Percentiles rank a stretch among this genome's conserved stretches.
These are phyloP conservation scores for Populus euphratica DNA, from an alignment of 345 rosid genomes.

Conservation along the genomic window DNA sequence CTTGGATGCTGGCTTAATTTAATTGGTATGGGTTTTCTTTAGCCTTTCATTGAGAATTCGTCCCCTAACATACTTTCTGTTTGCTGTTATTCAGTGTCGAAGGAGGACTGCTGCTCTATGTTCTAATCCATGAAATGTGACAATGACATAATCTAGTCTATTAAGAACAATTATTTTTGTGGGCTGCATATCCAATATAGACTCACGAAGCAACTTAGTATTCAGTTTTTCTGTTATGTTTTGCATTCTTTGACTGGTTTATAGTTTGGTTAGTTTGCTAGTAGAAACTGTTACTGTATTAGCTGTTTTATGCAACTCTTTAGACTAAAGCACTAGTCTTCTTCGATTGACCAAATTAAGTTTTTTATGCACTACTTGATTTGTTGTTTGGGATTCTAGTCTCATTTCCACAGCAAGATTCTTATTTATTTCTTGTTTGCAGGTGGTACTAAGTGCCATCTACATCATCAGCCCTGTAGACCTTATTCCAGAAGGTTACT, in stretches of 20 bases:
- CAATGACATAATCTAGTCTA: not conserved
- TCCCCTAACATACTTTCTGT: not conserved
- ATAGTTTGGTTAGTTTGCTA: not conserved
- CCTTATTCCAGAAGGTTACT: conserved; percentile 82
- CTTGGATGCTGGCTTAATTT: not conserved
- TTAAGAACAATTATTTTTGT: not conserved
- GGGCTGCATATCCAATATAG: not conserved
- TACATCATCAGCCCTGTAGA: conserved; percentile 86
- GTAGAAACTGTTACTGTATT: not conserved
- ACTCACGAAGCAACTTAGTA: not conserved
- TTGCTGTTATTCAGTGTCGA: no score
- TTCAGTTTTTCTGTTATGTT: not conserved
- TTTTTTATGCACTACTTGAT: not conserved
- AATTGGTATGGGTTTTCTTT: not conserved
- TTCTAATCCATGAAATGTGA: not conserved
- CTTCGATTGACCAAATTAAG: not conserved
- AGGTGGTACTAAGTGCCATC: conserved; percentile 62
- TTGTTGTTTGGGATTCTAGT: not conserved
- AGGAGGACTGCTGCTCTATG: not conserved
- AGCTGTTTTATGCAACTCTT: not conserved
- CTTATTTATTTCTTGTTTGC: conserved; percentile 18
- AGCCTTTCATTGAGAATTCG: not conserved
- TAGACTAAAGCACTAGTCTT: not conserved
- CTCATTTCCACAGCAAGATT: not conserved
- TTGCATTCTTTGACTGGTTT: not conserved